Conservation (phyloP, 1,284 basidiomycete species). For the Boletellus dicymbophilus region DNA sequence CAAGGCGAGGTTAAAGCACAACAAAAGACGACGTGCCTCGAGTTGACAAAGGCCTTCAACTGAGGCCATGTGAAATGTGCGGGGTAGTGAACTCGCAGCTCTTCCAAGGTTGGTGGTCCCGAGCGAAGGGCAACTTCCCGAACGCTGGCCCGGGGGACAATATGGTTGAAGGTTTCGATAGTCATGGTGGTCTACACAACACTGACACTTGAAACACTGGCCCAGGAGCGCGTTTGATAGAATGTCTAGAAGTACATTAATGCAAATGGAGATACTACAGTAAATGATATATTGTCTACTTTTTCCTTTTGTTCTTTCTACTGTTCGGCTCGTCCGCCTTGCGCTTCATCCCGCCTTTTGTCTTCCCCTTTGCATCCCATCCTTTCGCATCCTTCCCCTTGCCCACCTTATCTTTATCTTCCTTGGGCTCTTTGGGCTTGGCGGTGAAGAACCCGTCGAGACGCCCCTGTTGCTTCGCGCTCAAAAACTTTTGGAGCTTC, state of each 20-base stretch:
- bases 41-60: conserved; percentile 74
- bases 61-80: conserved; percentile 75
- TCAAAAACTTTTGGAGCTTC: conserved; percentile 86
- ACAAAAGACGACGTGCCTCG: conserved; percentile 51
- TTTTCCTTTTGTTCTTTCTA: conserved; percentile 36
- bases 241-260: conserved; percentile 18
- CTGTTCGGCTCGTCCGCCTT: conserved; percentile 41
- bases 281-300: conserved; percentile 17
- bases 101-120: conserved; percentile 67
- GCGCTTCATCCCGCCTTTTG: conserved; percentile 58
- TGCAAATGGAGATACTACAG: conserved; percentile 12
- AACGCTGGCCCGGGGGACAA: neutral
- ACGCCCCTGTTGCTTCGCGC: conserved; percentile 94
- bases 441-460: conserved; percentile 94
- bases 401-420: conserved; percentile 40
- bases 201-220: too few species aligned
- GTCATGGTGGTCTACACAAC: conserved; percentile 18
- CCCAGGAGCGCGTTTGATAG: too few species aligned
- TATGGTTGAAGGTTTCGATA: conserved; percentile 14
- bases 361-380: conserved; percentile 28
- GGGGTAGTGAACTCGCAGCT: conserved; percentile 67
- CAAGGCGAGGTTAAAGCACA: neutral
- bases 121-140: conserved; percentile 11
- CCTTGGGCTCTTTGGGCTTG: conserved; percentile 54
- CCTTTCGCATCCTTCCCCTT: conserved; percentile 32